Percentiles rank a stretch among this genome's conserved stretches.
Conservation (phyloP, 345 rosid species). For the Gossypium anomalum region DNA sequence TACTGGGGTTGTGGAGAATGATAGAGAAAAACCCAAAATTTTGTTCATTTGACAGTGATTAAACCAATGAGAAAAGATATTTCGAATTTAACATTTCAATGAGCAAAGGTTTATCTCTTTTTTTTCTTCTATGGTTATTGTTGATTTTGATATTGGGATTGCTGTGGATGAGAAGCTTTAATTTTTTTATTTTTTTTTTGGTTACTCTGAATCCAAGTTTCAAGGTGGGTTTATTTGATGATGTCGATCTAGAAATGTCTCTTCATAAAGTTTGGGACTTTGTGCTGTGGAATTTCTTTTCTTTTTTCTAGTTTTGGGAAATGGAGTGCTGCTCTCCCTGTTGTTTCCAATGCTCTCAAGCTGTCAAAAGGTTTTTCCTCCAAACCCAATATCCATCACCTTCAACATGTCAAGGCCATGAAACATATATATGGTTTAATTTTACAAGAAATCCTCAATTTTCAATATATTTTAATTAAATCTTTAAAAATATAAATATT, state of each 20-base stretch:
- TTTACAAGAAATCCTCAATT: too few relatives aligned
- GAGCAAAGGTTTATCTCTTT: too few relatives aligned
- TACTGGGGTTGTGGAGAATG: constrained; percentile 34
- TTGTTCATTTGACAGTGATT: neutral
- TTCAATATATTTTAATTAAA: too few relatives aligned
- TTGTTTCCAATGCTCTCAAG: constrained; percentile 13
- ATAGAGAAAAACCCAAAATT: constrained; percentile 21
- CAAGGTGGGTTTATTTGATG: constrained; percentile 44
- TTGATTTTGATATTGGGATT: constrained; percentile 37
- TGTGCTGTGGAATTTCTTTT: constrained; percentile 31
- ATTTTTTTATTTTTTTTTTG: neutral
- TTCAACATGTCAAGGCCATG: neutral
- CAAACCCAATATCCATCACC: neutral
- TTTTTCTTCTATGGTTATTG: neutral
- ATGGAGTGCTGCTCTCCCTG: constrained; percentile 16
- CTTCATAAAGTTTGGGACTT: constrained; percentile 38
- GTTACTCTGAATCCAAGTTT: constrained; percentile 29
- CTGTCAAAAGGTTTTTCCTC: neutral
- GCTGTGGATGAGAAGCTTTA: constrained; percentile 28
- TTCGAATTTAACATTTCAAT: neutral
- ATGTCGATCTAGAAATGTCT: constrained; percentile 36
- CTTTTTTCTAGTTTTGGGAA: constrained; percentile 33
- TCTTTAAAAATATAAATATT: too few relatives aligned
- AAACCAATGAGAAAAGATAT: neutral
- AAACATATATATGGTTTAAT: too few relatives aligned